phyloP scores from a whole-genome alignment of 169 alveolate genomes.

The Plasmodium gonderi region DNA sequence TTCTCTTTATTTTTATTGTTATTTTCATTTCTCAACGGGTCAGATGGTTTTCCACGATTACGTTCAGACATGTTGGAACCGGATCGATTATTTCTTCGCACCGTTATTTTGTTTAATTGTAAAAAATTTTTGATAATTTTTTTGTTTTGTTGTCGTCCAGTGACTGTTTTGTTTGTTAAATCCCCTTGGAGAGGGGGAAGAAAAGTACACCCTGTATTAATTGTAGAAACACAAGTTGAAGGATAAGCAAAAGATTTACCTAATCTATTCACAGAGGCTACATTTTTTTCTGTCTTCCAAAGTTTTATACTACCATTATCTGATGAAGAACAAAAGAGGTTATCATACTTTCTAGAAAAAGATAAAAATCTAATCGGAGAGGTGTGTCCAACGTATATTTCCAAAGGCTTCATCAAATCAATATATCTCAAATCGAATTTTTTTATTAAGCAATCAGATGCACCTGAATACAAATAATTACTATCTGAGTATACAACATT shows the following conservation, averaged over 20 bases:
- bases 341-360: slow-evolving; percentile 2
- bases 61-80: slow-evolving; percentile 18
- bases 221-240: not conserved
- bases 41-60: not conserved
- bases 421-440: slow-evolving; percentile 41
- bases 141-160: not conserved
- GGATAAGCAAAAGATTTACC: not conserved
- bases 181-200: not conserved
- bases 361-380: slow-evolving; percentile 58
- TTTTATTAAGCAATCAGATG: slow-evolving; percentile 55
- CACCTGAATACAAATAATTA: slow-evolving; percentile 36
- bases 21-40: not conserved
- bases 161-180: not conserved
- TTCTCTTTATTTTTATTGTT: slow-evolving; percentile 1
- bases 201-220: not conserved
- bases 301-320: slow-evolving; percentile 67
- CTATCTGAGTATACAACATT: slow-evolving; percentile 16
- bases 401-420: slow-evolving; percentile 13
- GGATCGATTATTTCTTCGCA: slow-evolving; percentile 12
- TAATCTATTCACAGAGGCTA: not conserved
- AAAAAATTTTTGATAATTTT: slow-evolving; percentile 18
- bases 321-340: slow-evolving; percentile 31
- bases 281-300: slow-evolving; percentile 4
- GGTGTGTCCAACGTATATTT: slow-evolving; percentile 56
- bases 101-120: slow-evolving; percentile 11